phyloP scores from a whole-genome alignment of 176 grass and related monocot species.

The Microstegium vimineum region DNA sequence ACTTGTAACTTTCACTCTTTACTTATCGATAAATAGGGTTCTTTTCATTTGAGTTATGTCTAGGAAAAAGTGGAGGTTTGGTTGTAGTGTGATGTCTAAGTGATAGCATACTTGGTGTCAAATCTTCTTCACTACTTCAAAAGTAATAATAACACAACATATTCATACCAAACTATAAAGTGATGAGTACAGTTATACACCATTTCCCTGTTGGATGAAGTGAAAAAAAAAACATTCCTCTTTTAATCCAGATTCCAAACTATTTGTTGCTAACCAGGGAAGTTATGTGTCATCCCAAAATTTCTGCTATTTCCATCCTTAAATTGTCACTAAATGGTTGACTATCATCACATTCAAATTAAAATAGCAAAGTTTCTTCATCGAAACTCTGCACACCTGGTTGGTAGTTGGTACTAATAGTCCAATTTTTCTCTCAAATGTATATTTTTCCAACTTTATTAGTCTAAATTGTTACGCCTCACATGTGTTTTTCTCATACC shows the following conservation, averaged over 20 bases:
- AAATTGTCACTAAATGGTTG: background rate
- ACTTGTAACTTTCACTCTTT: background rate
- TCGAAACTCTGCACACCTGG: background rate
- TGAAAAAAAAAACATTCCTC: background rate
- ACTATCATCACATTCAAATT: background rate
- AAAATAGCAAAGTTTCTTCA: background rate
- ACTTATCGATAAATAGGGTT: background rate
- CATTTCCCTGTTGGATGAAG: background rate
- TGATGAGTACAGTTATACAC: background rate
- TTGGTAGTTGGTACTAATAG: background rate
- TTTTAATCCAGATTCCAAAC: slow-evolving; percentile 6
- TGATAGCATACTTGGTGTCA: background rate
- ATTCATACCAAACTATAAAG: background rate
- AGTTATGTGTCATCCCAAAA: background rate
- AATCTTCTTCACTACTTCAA: slow-evolving; percentile 8
- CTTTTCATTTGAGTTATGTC: background rate
- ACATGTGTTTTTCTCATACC: background rate
- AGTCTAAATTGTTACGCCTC: background rate
- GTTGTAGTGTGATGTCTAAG: background rate
- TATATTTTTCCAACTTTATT: background rate
- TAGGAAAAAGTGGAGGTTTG: background rate
- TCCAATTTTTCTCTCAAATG: background rate
- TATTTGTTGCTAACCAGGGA: background rate
- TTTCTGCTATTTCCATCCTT: background rate
- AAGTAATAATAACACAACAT: background rate